Conservation (phyloP, 1,284 basidiomycete genomes). For the Trichosporon inkin region DNA sequence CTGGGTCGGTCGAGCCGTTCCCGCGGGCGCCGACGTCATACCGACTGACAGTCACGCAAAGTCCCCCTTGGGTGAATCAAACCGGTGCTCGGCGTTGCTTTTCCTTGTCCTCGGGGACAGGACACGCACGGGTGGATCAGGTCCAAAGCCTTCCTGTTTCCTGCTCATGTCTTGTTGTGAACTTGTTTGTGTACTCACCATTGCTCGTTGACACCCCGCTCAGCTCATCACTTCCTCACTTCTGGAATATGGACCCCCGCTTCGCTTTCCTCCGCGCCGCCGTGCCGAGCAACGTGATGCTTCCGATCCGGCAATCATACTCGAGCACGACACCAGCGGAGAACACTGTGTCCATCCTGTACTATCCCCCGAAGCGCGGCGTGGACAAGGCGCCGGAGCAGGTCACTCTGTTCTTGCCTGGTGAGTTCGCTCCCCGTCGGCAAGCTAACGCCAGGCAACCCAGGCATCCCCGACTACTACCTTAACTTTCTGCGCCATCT, state of each 20-base stretch:
- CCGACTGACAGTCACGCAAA: too few relatives aligned
- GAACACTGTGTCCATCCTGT: constrained; percentile 27
- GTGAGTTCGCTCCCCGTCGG: constrained; percentile 18
- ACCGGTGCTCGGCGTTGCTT: too few relatives aligned
- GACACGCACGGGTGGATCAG: too few relatives aligned
- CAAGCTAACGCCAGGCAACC: constrained; percentile 40
- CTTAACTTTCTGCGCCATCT: constrained; percentile 43
- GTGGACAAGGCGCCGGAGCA: constrained; percentile 24
- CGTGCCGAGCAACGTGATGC: not conserved
- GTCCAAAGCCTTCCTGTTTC: not conserved
- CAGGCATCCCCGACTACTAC: constrained; percentile 49
- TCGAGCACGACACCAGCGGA: constrained; percentile 11
- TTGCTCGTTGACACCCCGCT: not conserved
- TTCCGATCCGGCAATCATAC: constrained; percentile 4
- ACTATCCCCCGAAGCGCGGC: constrained; percentile 34
- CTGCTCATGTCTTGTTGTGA: too few relatives aligned
- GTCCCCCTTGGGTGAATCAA: too few relatives aligned
- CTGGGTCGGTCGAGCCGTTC: too few relatives aligned
- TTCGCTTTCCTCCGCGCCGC: constrained; percentile 19
- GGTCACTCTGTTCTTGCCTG: constrained; percentile 39
- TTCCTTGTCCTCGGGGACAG: too few relatives aligned
- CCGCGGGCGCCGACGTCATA: too few relatives aligned
- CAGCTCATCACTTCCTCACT: not conserved
- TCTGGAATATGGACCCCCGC: constrained; percentile 23
- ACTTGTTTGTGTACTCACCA: not conserved